Evolutionary conservation across 148 eudicot species (phyloP).

Genomic region (Selenicereus undatus): DNA sequence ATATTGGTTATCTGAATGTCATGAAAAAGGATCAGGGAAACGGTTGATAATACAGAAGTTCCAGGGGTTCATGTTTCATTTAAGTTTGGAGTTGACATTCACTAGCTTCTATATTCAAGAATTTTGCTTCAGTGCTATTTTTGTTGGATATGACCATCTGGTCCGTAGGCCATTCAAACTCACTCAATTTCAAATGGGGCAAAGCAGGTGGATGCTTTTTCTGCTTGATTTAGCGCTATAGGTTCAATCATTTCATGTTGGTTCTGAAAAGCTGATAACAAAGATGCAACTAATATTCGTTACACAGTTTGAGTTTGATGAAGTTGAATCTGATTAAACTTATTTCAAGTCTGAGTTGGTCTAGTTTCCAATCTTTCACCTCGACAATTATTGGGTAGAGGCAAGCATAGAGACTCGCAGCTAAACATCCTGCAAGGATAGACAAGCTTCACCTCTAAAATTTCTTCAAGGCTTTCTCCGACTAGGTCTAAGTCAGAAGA

Average conservation of each 20-base stretch:
- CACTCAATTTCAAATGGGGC: no score
- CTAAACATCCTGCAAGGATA: neutral
- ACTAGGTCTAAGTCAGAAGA: slow-evolving; percentile 64
- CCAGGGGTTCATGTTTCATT: no score
- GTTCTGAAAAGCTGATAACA: neutral
- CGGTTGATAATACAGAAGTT: neutral
- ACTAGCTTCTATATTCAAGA: no score
- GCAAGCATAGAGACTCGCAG: neutral
- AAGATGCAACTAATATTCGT: no score
- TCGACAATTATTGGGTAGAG: neutral
- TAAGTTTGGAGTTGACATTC: neutral
- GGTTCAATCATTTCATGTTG: neutral
- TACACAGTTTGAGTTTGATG: no score
- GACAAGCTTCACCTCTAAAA: slow-evolving; percentile 43
- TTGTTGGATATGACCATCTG: no score
- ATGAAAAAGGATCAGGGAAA: neutral
- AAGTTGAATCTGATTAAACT: no score
- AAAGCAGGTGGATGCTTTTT: neutral
- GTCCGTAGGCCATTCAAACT: no score
- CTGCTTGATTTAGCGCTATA: neutral
- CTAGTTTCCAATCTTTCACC: neutral
- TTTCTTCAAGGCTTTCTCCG: slow-evolving; percentile 40
- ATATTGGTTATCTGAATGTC: neutral
- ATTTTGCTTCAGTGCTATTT: no score
- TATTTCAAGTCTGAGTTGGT: neutral